Evolutionary conservation across 2,329 filamentous ascomycete genomes (phyloP), one percentile per base, ranked within the genome.

Genomic region (Macrophomina phaseolina): DNA sequence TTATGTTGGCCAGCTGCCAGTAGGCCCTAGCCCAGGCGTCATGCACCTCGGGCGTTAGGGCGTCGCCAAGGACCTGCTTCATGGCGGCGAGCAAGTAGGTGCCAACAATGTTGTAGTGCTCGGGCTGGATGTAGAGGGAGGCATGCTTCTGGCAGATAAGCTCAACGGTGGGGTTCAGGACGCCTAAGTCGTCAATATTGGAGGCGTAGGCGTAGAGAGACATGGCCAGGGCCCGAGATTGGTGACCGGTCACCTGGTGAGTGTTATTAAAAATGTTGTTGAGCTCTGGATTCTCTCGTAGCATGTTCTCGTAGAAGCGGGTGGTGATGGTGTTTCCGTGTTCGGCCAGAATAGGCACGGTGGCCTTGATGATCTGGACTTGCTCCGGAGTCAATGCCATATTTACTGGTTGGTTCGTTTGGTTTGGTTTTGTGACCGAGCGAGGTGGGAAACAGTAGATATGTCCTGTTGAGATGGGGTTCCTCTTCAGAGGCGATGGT

Each of bases 61-160:
- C 90, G 0, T 84, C 64, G 4, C 90, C 90, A 1, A 93, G 84
- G 0, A 93, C 86, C 52, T 87, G 82, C 30, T 82, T 84, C 79
- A 93, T 91, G 1, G 90, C 88, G 32, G 84, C 82, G 51, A 93
- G 82, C 12, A 93, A 83, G 73, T 90, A 88, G 72, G 87, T 86
- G 65, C 88, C 90, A 2, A 93, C 90, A 51, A 92, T 85, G 40
- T 84, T 82, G 77, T 93, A 93, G 69, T 92, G 88, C 46, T 90
- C 87, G 0, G 90, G 85, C 65, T 81, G 82, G 73, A 93, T 88
- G 71, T 87, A 87, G 1, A 93, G 82, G 0, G 88, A 90, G 67
- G 86, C 90, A 76, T 93, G 91, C 78, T 92, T 93, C 76, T 92
- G 87, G 76, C 89, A 90, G 70, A 94, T 93, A 72, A 89, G 86